Base-by-base conservation (phyloP, 2,329 filamentous ascomycete genomes). In the Hymenoscyphus fructigenus region DNA sequence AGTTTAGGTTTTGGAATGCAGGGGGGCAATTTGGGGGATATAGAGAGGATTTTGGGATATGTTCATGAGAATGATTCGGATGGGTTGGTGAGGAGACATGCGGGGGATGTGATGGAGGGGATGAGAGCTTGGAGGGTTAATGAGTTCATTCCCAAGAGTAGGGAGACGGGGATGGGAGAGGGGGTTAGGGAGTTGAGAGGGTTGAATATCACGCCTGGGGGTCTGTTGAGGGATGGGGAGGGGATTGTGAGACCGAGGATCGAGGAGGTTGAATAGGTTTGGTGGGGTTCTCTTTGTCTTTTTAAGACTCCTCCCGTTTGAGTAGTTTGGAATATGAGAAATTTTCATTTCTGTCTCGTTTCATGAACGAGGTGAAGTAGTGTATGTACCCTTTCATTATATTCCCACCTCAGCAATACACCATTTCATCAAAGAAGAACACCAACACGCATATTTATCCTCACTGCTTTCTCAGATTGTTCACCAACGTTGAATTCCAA, bases 21-120 rank as follows among this genome's bases (percentile, higher is more conserved):
- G 1, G 79, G 82, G 17, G 77, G 81, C 66, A 88, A 84, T 71
- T 81, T 85, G 60, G 80, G 82, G 32, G 87, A 91, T 62, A 83
- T 92, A n/a, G 76, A 82, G 70, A 80, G 84, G 58, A 84, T 88
- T 10, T 74, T 92, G 50, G 76, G 78, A 60, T 92, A 91, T 75
- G 81, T 91, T n/a, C 81, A 82, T 6, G 81, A 78, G 47, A 88
- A 86, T 28, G 90, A 93, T 75, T 83, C 81, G 28, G 90, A 93
- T 73, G 88, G 84, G 0, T 77, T 93, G 53, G 90, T 91, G 12
- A 82, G 82, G 67, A 82, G 88, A 70, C 89, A 92, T 75, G 88
- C 88, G 2, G 78, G 77, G 36, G 88, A 88, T 70, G 87, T 89
- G n/a, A 75, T 87, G 12, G 89, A 91, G 74, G 88, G 85, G 59